phyloP scores from a whole-genome alignment of 768 basidiomycete genomes.

The Gloeostereum incarnatum region DNA sequence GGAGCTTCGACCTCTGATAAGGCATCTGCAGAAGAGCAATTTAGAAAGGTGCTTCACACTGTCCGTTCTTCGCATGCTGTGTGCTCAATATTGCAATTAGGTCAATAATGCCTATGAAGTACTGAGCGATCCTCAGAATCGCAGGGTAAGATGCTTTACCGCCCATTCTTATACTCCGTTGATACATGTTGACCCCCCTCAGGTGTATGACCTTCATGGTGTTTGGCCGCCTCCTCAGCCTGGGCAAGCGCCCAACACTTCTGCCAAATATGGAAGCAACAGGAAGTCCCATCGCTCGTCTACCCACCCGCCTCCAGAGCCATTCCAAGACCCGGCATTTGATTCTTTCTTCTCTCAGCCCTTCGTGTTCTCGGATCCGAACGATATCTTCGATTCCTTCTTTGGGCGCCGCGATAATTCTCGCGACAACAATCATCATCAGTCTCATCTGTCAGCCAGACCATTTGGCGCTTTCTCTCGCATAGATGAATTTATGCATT shows the following conservation, averaged over 20 bases:
- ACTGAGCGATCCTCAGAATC: slow-evolving; percentile 49
- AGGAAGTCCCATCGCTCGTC: slow-evolving; percentile 1
- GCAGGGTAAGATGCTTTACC: slow-evolving; percentile 36
- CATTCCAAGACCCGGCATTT: slow-evolving; percentile 35
- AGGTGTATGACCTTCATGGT: slow-evolving; percentile 66
- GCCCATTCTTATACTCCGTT: background rate
- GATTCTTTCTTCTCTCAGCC: slow-evolving; percentile 19
- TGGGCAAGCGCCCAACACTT: slow-evolving; percentile 10
- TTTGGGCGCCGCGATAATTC: slow-evolving; percentile 37
- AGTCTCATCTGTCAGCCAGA: slow-evolving; percentile 12
- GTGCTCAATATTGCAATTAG: slow-evolving; percentile 20
- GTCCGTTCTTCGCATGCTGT: slow-evolving; percentile 6
- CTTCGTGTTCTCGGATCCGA: slow-evolving; percentile 65
- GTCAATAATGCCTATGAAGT: slow-evolving; percentile 77
- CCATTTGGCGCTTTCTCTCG: slow-evolving; percentile 22
- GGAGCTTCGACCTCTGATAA: slow-evolving; percentile 52
- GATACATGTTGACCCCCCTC: slow-evolving; percentile 1
- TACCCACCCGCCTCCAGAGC: background rate
- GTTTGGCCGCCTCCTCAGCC: slow-evolving; percentile 61
- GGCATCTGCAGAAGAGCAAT: slow-evolving; percentile 46
- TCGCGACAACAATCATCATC: slow-evolving; percentile 16
- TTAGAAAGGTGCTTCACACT: slow-evolving; percentile 22
- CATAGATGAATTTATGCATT: slow-evolving; percentile 20
- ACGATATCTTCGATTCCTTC: slow-evolving; percentile 62
- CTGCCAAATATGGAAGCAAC: background rate